phyloP scores from a whole-genome alignment of 2,329 filamentous ascomycete genomes.

The Hymenoscyphus repandus region DNA sequence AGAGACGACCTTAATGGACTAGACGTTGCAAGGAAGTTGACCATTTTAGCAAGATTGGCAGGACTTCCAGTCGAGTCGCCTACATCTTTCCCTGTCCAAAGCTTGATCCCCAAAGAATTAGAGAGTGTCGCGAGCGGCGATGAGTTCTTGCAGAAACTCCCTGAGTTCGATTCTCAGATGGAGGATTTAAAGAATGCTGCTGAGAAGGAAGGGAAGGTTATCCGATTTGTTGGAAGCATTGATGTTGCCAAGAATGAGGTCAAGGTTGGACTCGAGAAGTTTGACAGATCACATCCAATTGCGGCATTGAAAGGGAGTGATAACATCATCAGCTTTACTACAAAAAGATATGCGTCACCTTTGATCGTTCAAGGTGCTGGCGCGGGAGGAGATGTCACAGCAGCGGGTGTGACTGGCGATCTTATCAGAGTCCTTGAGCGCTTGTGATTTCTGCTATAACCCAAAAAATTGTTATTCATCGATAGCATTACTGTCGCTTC shows the following conservation, averaged over 20 bases:
- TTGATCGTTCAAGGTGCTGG: conserved; percentile 93
- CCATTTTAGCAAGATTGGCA: conserved; percentile 82
- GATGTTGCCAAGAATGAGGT: conserved; percentile 76
- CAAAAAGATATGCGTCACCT: conserved; percentile 83
- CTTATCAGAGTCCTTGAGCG: conserved; percentile 81
- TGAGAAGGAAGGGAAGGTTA: conserved; percentile 81
- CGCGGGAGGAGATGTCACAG: conserved; percentile 90
- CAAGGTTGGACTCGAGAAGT: conserved; percentile 88
- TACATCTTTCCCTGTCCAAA: conserved; percentile 88
- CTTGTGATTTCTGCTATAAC: conserved; percentile 15
- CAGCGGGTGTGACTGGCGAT: conserved; percentile 95
- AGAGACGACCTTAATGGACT: conserved; percentile 82
- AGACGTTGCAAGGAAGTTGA: conserved; percentile 92
- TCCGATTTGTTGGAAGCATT: conserved; percentile 90
- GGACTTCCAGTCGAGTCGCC: conserved; percentile 79
- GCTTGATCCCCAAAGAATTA: conserved; percentile 82
- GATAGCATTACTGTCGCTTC: conserved; percentile 16
- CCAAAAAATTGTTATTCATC: conserved; percentile 16
- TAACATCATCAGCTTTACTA: conserved; percentile 99
- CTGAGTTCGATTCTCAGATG: conserved; percentile 85
- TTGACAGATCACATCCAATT: conserved; percentile 84
- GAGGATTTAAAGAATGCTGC: conserved; percentile 81
- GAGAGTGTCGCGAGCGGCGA: conserved; percentile 72
- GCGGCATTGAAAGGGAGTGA: conserved; percentile 94
- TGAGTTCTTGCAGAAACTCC: conserved; percentile 78